Percentiles rank a stretch among this genome's conserved stretches.
These are phyloP conservation scores for Neostapfia colusana DNA, from an alignment of 176 grass and related monocot genomes.

Conservation along the genomic window DNA sequence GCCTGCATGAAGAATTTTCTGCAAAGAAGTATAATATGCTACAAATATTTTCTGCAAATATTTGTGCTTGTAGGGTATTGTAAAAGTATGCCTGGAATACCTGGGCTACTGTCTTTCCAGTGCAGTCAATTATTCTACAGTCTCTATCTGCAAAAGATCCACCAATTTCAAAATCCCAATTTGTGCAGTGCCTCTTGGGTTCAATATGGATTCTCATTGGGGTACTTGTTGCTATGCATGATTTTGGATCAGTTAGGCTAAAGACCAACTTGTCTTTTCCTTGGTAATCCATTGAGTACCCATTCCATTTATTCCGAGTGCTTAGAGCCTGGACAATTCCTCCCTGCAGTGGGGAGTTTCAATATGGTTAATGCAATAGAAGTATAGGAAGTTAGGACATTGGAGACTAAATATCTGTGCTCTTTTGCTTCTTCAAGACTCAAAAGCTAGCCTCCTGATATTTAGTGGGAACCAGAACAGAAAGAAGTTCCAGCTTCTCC, in stretches of 20 bases:
- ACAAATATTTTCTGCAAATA: neutral
- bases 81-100: conserved; percentile 39
- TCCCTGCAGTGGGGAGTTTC: conserved; percentile 49
- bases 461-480: conserved; percentile 17
- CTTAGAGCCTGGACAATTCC: conserved; percentile 79
- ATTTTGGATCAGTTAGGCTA: conserved; percentile 78
- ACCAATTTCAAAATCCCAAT: conserved; percentile 67
- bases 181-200: conserved; percentile 52
- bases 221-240: conserved; percentile 46
- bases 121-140: conserved; percentile 62
- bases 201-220: conserved; percentile 60
- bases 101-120: conserved; percentile 62
- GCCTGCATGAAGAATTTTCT: conserved; percentile 12
- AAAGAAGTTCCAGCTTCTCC: conserved; percentile 24
- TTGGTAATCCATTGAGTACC: conserved; percentile 69
- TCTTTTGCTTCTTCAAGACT: conserved; percentile 4
- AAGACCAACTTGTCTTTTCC: conserved; percentile 62
- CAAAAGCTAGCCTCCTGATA: neutral
- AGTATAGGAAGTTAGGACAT: conserved; percentile 27
- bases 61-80: conserved; percentile 16
- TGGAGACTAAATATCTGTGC: neutral
- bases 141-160: conserved; percentile 78
- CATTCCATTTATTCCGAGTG: conserved; percentile 67
- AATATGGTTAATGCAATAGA: conserved; percentile 7
- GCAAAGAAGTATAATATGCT: conserved; percentile 17